Percentiles rank a stretch among this genome's conserved stretches.
Evolutionary conservation across 2,329 filamentous ascomycete species (phyloP).

Genomic region (Dactylonectria estremocensis): DNA sequence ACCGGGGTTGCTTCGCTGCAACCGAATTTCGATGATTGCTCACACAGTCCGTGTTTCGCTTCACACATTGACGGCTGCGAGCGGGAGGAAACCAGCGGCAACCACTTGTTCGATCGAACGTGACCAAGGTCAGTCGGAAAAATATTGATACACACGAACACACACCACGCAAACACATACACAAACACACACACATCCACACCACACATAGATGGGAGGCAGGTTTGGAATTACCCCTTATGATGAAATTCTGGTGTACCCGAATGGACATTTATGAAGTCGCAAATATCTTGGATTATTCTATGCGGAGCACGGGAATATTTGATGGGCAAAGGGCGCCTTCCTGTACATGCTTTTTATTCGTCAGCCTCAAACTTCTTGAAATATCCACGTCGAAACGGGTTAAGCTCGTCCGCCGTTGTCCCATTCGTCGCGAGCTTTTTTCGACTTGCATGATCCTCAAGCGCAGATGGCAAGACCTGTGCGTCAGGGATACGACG

Average conservation of each 20-base stretch:
- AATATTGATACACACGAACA: conserved; percentile 31
- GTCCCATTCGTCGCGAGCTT: conserved; percentile 57
- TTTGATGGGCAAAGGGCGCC: conserved; percentile 43
- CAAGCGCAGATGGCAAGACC: conserved; percentile 63
- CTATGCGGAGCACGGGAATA: conserved; percentile 42
- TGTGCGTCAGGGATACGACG: conserved; percentile 75
- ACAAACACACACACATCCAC: conserved; percentile 15
- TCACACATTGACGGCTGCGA: conserved; percentile 2
- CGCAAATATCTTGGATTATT: conserved; percentile 35
- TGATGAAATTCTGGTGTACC: conserved; percentile 38
- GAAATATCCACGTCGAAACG: conserved; percentile 73
- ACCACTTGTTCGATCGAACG: conserved; percentile 27
- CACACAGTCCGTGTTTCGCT: conserved; percentile 1
- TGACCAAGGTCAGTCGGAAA: conserved; percentile 29
- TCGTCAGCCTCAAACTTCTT: conserved; percentile 63
- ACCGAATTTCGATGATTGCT: conserved; percentile 79
- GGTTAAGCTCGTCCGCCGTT: conserved; percentile 73
- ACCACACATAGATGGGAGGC: conserved; percentile 45
- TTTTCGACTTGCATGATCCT: conserved; percentile 52
- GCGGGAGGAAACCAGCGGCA: conserved; percentile 17
- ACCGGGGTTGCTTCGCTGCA: conserved; percentile 86
- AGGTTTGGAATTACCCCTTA: conserved; percentile 38
- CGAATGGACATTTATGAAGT: conserved; percentile 33
- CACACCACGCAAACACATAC: too few relatives aligned
- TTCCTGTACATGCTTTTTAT: conserved; percentile 45